These are phyloP conservation scores for Cenchrus americanus DNA, from an alignment of 176 grass and related monocot species.

Conservation along the genomic window DNA sequence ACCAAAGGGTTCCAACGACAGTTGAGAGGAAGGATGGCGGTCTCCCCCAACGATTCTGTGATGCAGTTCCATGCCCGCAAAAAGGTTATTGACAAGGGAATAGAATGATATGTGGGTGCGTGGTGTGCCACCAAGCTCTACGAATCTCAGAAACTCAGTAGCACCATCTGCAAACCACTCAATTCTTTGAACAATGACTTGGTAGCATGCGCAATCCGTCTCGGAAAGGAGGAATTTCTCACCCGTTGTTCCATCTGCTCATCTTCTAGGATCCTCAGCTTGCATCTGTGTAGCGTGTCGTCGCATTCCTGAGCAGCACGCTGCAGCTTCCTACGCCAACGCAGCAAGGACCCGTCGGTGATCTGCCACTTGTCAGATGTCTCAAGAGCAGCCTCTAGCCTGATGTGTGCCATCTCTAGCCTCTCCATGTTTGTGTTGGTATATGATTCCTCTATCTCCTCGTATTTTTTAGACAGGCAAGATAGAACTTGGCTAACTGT, in stretches of 20 bases:
- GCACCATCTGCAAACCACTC: not conserved
- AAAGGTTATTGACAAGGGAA: not conserved
- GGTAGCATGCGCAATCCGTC: not conserved
- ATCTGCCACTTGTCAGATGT: not conserved
- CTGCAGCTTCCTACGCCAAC: not conserved
- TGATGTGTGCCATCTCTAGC: not conserved
- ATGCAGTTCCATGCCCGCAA: not conserved
- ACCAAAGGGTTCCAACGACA: not conserved
- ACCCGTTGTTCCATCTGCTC: not conserved
- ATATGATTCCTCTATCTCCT: not conserved
- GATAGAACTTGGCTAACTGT: not conserved
- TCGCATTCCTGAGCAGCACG: not conserved
- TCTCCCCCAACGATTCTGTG: not conserved
- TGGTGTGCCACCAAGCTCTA: not conserved
- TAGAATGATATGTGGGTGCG: not conserved
- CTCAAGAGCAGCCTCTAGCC: not conserved
- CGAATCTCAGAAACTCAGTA: not conserved
- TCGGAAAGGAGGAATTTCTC: not conserved
- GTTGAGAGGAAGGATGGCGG: no score
- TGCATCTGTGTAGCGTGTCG: no score
- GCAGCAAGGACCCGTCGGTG: not conserved
- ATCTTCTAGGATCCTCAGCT: no score
- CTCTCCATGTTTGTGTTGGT: not conserved
- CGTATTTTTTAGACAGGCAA: no score
- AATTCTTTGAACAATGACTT: constrained; percentile 5